These are phyloP conservation scores for Leccinum fuscescens DNA, from an alignment of 1,284 basidiomycete genomes.

Conservation along the genomic window DNA sequence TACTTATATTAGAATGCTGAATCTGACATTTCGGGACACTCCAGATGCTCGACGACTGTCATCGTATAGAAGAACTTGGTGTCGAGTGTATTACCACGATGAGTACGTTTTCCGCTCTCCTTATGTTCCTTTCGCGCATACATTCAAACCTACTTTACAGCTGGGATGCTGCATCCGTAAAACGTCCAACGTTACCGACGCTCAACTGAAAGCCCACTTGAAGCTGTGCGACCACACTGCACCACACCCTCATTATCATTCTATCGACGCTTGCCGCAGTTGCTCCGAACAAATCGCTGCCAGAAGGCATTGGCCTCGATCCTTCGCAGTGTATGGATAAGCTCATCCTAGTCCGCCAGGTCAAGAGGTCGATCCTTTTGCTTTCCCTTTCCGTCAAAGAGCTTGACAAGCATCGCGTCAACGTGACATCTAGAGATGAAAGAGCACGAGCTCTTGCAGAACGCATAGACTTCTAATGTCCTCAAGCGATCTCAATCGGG, in stretches of 20 bases:
- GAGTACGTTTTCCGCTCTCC: conserved; percentile 56
- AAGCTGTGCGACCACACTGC: conserved; percentile 62
- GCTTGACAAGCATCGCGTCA: no score
- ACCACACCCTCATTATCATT: conserved; percentile 53
- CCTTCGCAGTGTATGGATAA: conserved; percentile 49
- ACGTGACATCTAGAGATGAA: no score
- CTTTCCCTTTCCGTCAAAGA: no score
- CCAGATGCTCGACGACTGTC: conserved; percentile 69
- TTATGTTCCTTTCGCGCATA: background rate
- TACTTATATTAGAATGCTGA: conserved; percentile 6
- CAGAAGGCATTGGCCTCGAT: conserved; percentile 49
- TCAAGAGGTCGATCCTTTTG: conserved; percentile 25
- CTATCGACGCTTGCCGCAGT: conserved; percentile 35
- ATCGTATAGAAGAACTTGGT: conserved; percentile 78
- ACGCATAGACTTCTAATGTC: no score
- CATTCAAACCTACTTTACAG: conserved; percentile 38
- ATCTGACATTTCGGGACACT: conserved; percentile 45
- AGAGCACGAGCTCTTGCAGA: no score
- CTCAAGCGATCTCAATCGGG: no score
- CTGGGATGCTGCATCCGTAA: conserved; percentile 65
- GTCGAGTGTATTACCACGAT: conserved; percentile 84
- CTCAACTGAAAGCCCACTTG: conserved; percentile 64
- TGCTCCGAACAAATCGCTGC: conserved; percentile 35
- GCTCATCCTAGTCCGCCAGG: conserved; percentile 6
- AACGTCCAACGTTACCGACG: conserved; percentile 68